phyloP scores from a whole-genome alignment of 2,329 filamentous ascomycete species.

The Gaeumannomyces sp. region DNA sequence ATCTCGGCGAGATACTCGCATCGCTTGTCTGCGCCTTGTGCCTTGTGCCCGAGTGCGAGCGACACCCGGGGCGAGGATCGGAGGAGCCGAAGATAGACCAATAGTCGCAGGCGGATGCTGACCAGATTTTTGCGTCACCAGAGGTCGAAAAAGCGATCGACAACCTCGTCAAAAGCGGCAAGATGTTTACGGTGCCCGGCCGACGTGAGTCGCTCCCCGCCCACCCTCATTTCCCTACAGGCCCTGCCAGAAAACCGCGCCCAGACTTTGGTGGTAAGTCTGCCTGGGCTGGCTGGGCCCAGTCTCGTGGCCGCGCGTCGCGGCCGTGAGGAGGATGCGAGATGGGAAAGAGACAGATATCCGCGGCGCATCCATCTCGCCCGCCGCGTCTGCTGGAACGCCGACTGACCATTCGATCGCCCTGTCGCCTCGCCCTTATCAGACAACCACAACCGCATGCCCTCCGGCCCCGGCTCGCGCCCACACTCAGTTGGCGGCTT shows the following conservation, averaged over 20 bases:
- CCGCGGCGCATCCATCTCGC: not conserved
- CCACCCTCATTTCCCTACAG: conserved; percentile 41
- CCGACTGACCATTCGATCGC: conserved; percentile 17
- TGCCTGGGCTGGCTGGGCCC: conserved; percentile 18
- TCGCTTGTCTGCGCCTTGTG: not conserved
- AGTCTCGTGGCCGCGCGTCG: conserved; percentile 19
- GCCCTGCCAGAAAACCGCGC: conserved; percentile 43
- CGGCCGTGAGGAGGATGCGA: conserved; percentile 1
- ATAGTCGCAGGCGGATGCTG: conserved; percentile 11
- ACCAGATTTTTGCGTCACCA: conserved; percentile 33
- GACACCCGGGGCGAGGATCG: not conserved
- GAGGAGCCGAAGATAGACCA: too few relatives aligned
- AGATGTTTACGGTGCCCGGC: conserved; percentile 65
- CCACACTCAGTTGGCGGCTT: conserved; percentile 83
- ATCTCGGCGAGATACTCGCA: not conserved
- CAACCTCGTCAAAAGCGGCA: conserved; percentile 93
- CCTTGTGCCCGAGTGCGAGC: not conserved
- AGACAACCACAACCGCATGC: conserved; percentile 61
- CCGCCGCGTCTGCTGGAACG: conserved; percentile 2
- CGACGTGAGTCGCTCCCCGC: conserved; percentile 71
- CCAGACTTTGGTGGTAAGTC: conserved; percentile 44
- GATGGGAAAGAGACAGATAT: not conserved
- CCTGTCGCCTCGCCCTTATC: conserved; percentile 13
- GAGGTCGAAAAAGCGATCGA: conserved; percentile 96
- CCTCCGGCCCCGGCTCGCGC: conserved; percentile 57